Percentiles rank a stretch among this genome's conserved stretches.
Evolutionary conservation across 495 filamentous ascomycete genomes (phyloP).

Genomic region (Trichoderma virens): DNA sequence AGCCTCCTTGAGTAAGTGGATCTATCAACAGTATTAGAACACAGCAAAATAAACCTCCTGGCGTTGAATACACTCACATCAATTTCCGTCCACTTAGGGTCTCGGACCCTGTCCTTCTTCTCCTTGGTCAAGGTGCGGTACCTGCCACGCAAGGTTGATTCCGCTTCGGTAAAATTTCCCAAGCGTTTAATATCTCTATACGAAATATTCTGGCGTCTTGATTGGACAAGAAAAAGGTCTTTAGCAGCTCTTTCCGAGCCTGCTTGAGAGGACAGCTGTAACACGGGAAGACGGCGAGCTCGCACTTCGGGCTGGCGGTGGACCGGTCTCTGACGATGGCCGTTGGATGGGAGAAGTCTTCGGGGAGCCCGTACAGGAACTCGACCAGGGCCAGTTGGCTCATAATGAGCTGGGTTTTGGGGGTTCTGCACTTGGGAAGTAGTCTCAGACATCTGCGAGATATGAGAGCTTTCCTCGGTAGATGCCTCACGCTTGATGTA

Average conservation of each 20-base stretch:
- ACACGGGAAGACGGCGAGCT: background rate
- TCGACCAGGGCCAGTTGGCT: no score
- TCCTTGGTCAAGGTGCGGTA: conserved; percentile 72
- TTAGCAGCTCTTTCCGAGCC: conserved; percentile 19
- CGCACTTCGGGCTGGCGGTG: background rate
- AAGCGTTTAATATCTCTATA: conserved; percentile 70
- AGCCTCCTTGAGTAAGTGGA: conserved; percentile 40
- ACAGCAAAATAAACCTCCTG: background rate
- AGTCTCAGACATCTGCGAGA: no score
- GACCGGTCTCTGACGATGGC: background rate
- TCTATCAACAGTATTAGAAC: conserved; percentile 21
- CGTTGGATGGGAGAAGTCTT: background rate
- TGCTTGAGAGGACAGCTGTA: background rate
- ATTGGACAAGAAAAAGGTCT: conserved; percentile 58
- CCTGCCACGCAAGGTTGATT: conserved; percentile 79
- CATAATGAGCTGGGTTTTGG: no score
- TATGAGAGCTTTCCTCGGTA: no score
- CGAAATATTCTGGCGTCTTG: conserved; percentile 57
- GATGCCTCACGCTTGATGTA: no score
- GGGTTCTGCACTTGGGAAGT: no score
- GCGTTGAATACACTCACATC: conserved; percentile 57
- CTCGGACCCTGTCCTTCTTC: conserved; percentile 64
- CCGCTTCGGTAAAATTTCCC: conserved; percentile 66
- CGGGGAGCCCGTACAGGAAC: no score
- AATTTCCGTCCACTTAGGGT: conserved; percentile 64